phyloP scores from a whole-genome alignment of 179 eudicot species.

The Silene noctiflora region DNA sequence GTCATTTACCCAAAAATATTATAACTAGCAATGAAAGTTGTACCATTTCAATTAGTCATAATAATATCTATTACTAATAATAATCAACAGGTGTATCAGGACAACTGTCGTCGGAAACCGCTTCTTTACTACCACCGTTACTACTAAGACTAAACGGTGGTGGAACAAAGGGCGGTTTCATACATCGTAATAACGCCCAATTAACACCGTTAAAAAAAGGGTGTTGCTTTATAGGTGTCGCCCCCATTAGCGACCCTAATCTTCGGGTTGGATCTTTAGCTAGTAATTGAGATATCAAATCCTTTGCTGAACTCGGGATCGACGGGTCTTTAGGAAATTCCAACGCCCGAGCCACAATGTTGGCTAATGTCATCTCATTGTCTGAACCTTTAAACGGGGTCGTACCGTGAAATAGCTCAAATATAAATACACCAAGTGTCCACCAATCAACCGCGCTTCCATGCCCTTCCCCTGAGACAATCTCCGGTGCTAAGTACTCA shows the following conservation, averaged over 20 bases:
- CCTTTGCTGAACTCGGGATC: conserved; percentile 62
- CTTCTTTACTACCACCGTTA: conserved; percentile 39
- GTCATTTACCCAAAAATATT: background rate
- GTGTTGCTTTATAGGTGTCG: conserved; percentile 71
- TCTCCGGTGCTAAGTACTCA: conserved; percentile 88
- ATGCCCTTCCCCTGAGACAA: conserved; percentile 90
- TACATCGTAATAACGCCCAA: conserved; percentile 88
- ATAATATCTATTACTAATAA: conserved; percentile 39
- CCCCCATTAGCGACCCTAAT: conserved; percentile 80
- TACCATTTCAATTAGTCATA: conserved; percentile 20
- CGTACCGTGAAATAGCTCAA: conserved; percentile 71
- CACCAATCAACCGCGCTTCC: conserved; percentile 98
- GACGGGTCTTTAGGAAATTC: conserved; percentile 88
- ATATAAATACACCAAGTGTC: conserved; percentile 83
- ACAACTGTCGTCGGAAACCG: conserved; percentile 58
- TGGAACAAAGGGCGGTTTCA: conserved; percentile 71
- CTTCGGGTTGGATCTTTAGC: conserved; percentile 75
- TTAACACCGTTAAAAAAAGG: conserved; percentile 74
- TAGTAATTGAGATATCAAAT: conserved; percentile 61
- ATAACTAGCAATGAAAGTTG: conserved; percentile 17
- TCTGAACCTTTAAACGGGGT: conserved; percentile 85
- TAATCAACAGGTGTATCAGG: conserved; percentile 76
- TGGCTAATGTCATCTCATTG: conserved; percentile 82
- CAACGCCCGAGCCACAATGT: conserved; percentile 84
- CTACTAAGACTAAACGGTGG: conserved; percentile 41